Percentiles rank a stretch among this genome's conserved stretches.
Evolutionary conservation across 139 green algal genomes (phyloP).

Genomic region (Chlamydomonas schloesseri): DNA sequence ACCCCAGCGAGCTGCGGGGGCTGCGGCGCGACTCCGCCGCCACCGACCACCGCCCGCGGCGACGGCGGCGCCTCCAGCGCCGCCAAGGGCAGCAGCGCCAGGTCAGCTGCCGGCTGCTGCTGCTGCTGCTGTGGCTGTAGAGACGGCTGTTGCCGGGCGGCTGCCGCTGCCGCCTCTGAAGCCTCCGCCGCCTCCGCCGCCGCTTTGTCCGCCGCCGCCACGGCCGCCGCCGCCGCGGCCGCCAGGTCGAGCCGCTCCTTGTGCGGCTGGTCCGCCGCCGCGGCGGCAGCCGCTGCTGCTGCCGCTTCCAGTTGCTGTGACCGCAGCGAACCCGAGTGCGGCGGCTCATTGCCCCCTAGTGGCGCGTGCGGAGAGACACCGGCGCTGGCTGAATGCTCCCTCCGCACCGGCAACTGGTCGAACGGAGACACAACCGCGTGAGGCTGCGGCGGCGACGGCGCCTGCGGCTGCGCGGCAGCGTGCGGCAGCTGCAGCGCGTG

Average conservation of each 20-base stretch:
- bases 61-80: neutral
- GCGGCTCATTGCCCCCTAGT: no score
- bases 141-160: no score
- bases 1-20: neutral
- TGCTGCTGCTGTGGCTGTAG: neutral
- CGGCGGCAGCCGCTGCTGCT: neutral
- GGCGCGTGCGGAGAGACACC: no score
- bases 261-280: neutral
- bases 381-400: no score
- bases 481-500: no score
- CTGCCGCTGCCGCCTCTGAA: neutral
- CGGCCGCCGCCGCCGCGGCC: slow-evolving; percentile 14
- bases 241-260: neutral
- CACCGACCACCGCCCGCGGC: neutral
- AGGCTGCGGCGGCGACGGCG: neutral
- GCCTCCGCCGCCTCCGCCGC: neutral
- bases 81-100: neutral
- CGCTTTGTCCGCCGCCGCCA: neutral
- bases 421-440: no score
- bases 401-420: no score
- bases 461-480: no score
- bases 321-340: no score
- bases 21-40: no score
- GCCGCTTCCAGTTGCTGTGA: neutral
- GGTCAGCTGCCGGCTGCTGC: neutral